These are phyloP conservation scores for Ustilago lituana DNA, from an alignment of 1,284 basidiomycete genomes.

Conservation along the genomic window DNA sequence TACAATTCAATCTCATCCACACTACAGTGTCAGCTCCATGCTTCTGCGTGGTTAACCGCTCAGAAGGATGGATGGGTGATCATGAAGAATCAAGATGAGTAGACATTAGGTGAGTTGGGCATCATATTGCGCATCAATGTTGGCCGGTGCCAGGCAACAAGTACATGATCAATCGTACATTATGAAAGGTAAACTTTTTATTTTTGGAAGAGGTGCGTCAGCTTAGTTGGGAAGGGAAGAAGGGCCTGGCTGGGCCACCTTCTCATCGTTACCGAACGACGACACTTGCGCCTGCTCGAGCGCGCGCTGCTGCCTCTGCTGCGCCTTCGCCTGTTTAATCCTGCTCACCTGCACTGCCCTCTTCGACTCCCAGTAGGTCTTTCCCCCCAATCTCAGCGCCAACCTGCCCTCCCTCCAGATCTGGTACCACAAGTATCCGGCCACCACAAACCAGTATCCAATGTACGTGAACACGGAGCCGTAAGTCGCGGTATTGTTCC, in stretches of 20 bases:
- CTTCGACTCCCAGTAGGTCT: constrained; percentile 40
- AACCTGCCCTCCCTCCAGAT: constrained; percentile 51
- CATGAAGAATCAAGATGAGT: too few relatives aligned
- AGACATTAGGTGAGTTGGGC: too few relatives aligned
- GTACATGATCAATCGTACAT: too few relatives aligned
- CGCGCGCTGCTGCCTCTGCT: constrained; percentile 6
- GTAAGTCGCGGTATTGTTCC: constrained; percentile 63
- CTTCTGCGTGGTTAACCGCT: too few relatives aligned
- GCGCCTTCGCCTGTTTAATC: constrained; percentile 2
- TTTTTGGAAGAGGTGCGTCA: too few relatives aligned
- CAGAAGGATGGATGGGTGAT: too few relatives aligned
- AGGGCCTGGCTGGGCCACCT: constrained; percentile 10
- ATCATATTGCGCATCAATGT: too few relatives aligned
- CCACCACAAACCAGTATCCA: constrained; percentile 59
- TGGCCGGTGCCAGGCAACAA: too few relatives aligned
- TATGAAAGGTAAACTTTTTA: too few relatives aligned
- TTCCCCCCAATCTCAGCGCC: constrained; percentile 10
- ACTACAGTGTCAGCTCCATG: not conserved
- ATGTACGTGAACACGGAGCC: constrained; percentile 56
- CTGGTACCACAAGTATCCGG: constrained; percentile 48
- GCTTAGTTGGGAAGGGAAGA: constrained; percentile 3
- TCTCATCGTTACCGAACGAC: constrained; percentile 7
- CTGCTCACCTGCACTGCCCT: constrained; percentile 13
- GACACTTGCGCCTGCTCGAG: not conserved
- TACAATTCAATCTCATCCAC: constrained; percentile 2